These are phyloP conservation scores for Fusarium paranaense DNA, from an alignment of 2,329 filamentous ascomycete genomes.

Conservation along the genomic window DNA sequence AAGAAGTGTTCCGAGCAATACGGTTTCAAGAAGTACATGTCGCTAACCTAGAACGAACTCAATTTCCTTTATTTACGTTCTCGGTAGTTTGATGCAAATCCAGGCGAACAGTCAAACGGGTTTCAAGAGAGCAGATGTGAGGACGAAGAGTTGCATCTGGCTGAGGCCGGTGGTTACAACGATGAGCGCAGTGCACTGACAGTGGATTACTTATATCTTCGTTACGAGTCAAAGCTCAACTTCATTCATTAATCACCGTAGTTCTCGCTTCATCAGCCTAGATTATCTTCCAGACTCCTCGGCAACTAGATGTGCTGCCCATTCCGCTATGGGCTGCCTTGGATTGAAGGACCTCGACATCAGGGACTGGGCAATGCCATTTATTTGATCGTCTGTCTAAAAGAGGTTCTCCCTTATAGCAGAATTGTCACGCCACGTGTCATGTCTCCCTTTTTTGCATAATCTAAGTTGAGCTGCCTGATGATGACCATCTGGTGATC, in stretches of 20 bases:
- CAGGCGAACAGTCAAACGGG: not conserved
- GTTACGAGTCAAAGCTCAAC: not conserved
- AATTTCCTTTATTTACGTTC: not conserved
- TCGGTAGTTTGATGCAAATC: too few species aligned
- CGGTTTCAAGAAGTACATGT: not conserved
- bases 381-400: not conserved
- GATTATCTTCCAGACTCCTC: not conserved
- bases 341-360: not conserved
- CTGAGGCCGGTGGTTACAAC: not conserved
- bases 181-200: not conserved
- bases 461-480: not conserved
- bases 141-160: not conserved
- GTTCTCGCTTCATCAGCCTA: not conserved
- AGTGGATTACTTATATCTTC: too few species aligned
- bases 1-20: not conserved
- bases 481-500: not conserved
- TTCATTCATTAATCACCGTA: not conserved
- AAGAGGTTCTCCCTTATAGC: not conserved
- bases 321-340: too few species aligned
- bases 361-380: not conserved
- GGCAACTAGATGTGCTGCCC: not conserved
- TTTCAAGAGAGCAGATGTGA: not conserved
- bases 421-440: not conserved
- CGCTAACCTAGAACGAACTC: not conserved
- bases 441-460: not conserved